A percentile compares a stretch with the other conserved stretches of the same genome.
phyloP scores from a whole-genome alignment of 2,329 filamentous ascomycete species.

The Curvularia sp. region DNA sequence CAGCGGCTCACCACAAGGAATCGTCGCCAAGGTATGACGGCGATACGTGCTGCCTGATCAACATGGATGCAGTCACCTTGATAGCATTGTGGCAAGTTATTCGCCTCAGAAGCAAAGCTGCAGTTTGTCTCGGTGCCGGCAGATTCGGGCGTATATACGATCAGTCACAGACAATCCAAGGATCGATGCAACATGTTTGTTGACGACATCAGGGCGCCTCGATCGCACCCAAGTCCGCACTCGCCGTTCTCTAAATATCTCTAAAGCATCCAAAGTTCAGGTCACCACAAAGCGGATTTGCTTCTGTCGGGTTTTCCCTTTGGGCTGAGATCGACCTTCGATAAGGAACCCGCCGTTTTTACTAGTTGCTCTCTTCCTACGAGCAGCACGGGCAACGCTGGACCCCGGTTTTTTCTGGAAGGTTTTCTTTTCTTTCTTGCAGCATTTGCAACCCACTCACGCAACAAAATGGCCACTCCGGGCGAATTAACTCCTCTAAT shows the following conservation, averaged over 20 bases:
- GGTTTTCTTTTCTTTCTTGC: neutral
- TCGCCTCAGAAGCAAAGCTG: conserved; percentile 1
- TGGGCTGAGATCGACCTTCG: neutral
- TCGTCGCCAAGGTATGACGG: neutral
- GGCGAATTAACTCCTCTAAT: neutral
- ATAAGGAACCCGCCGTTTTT: neutral
- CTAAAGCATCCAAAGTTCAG: neutral
- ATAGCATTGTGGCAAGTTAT: neutral
- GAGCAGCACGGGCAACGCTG: neutral
- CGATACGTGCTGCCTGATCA: neutral
- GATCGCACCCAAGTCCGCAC: neutral
- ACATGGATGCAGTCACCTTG: neutral
- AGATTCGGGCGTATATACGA: neutral
- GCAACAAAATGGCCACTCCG: conserved; percentile 6
- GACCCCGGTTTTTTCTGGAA: neutral
- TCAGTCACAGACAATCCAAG: neutral
- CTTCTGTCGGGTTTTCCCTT: neutral
- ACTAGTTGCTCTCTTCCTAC: neutral
- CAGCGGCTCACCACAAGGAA: neutral
- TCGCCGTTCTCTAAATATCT: neutral
- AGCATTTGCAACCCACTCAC: neutral
- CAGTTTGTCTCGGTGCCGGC: neutral
- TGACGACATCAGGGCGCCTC: neutral
- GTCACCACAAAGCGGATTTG: neutral
- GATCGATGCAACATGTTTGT: neutral